phyloP scores from a whole-genome alignment of 495 filamentous ascomycete genomes.

The Penicillium manginii region DNA sequence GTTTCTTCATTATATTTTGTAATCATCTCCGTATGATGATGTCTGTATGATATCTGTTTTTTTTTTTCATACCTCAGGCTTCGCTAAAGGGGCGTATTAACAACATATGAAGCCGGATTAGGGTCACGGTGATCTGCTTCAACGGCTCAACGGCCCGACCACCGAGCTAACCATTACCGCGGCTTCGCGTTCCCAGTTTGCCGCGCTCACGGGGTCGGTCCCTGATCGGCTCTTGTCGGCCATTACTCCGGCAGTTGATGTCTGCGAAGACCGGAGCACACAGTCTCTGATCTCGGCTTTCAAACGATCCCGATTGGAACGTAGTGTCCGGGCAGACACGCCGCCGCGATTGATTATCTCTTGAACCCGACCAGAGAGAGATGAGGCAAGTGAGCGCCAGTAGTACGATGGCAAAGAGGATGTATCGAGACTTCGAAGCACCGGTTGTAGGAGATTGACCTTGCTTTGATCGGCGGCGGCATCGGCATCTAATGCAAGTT shows the following conservation, averaged over 20 bases:
- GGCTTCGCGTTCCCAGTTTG: constrained; percentile 86
- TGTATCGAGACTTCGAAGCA: constrained; percentile 83
- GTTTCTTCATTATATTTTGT: constrained; percentile 1
- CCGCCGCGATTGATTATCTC: constrained; percentile 84
- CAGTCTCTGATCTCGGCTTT: constrained; percentile 79
- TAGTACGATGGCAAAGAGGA: constrained; percentile 86
- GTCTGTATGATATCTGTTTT: constrained; percentile 9
- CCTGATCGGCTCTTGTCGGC: constrained; percentile 46
- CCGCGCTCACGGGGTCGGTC: constrained; percentile 40
- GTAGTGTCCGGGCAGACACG: constrained; percentile 78
- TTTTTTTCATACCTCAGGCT: neutral
- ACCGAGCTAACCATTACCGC: constrained; percentile 92
- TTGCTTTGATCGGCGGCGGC: constrained; percentile 10
- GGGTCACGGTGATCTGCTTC: constrained; percentile 14
- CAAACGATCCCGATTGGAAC: constrained; percentile 73
- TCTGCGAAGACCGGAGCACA: constrained; percentile 71
- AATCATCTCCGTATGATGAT: neutral
- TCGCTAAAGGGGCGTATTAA: neutral
- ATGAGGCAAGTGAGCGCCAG: constrained; percentile 84
- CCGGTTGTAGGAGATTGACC: constrained; percentile 68
- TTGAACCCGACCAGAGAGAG: constrained; percentile 74
- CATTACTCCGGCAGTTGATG: constrained; percentile 56
- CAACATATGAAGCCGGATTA: neutral
- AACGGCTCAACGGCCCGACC: constrained; percentile 54
- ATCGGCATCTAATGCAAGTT: constrained; percentile 11